Base-by-base conservation (phyloP, 2,329 filamentous ascomycete species). In the Apiospora arundinis region DNA sequence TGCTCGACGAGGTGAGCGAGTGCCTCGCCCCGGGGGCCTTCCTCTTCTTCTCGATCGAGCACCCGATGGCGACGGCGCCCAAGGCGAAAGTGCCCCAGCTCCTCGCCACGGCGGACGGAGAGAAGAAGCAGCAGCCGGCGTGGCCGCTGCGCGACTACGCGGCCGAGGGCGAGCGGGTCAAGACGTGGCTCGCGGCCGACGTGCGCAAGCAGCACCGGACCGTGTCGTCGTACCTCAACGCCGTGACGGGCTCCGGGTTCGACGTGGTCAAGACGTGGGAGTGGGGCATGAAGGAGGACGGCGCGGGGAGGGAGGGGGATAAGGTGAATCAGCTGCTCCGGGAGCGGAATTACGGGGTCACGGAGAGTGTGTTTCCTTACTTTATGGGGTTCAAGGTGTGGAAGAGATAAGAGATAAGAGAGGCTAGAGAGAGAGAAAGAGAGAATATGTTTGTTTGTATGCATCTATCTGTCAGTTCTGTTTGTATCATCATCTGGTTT, bases 161-260 rank as follows among this genome's bases (percentile, higher is more conserved):
- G 23, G 75, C 77, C 6, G 84, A 87, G 75, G 84, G 84, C 1
- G 73, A 80, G 70, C 77, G 84, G 25, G 76, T 78, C 40, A 82
- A 80, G 5, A 80, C 80, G 67, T 86, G 85, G 84, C 73, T 87
- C 52, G 82, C 81, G 12, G 74, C 81, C 23, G 82, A 82, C 1
- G 81, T 84, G 69, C 75, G 79, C 70, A 87, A 86, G 77, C 83
- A 86, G 74, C 84, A 87, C 76, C 81, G 84, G 4, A 86, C 84
- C 11, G 73, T 85, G 25, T 78, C 80, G 60, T 82, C 81, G 16
- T 85, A 85, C 75, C 73, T 85, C 52, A 79, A 80, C 21, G 67
- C 81, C 21, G 72, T 86, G 66, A 69, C 83, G 21, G 76, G 75
- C 12, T 77, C 74, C 5, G 83, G 81, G 4, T 82, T 85, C 72